Conservation (phyloP, 108 stramenopile species). For the Cyclotella atomus region DNA sequence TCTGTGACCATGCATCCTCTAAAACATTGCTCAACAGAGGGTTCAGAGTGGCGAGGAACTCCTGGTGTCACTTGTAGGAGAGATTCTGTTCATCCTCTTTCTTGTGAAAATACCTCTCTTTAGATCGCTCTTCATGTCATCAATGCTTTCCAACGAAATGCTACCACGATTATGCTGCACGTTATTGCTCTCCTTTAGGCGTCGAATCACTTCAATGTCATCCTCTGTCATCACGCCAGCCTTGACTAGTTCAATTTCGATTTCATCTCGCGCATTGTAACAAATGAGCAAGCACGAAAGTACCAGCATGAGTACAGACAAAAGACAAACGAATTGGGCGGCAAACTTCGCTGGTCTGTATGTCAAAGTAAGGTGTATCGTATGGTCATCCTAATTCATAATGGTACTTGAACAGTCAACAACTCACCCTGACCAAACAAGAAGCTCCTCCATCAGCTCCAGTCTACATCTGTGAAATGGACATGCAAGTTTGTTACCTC, state of each 20-base stretch:
- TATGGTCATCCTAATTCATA: neutral
- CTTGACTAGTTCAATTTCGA: slow-evolving; percentile 49
- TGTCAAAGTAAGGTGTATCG: neutral
- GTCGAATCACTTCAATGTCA: slow-evolving; percentile 36
- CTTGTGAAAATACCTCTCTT: neutral
- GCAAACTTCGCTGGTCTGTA: slow-evolving; percentile 17
- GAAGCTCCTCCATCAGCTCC: slow-evolving; percentile 21
- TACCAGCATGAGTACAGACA: slow-evolving; percentile 34
- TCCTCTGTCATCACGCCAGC: slow-evolving; percentile 37
- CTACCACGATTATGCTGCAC: slow-evolving; percentile 9
- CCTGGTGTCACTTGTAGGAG: too few relatives aligned
- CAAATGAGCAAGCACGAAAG: slow-evolving; percentile 52
- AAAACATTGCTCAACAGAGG: neutral
- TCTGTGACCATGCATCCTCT: neutral
- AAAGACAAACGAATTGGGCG: slow-evolving; percentile 16
- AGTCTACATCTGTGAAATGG: slow-evolving; percentile 47
- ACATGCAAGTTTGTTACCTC: slow-evolving; percentile 21
- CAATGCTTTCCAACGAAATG: neutral
- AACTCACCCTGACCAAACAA: slow-evolving; percentile 16
- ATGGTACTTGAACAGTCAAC: too few relatives aligned
- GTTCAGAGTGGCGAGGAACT: neutral
- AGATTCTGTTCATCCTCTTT: slow-evolving; percentile 18
- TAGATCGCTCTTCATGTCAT: slow-evolving; percentile 4
- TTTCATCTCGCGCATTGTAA: slow-evolving; percentile 49
- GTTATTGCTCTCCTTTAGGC: slow-evolving; percentile 16